phyloP scores from a whole-genome alignment of 108 stramenopile genomes.

The Conticribra guillardii region DNA sequence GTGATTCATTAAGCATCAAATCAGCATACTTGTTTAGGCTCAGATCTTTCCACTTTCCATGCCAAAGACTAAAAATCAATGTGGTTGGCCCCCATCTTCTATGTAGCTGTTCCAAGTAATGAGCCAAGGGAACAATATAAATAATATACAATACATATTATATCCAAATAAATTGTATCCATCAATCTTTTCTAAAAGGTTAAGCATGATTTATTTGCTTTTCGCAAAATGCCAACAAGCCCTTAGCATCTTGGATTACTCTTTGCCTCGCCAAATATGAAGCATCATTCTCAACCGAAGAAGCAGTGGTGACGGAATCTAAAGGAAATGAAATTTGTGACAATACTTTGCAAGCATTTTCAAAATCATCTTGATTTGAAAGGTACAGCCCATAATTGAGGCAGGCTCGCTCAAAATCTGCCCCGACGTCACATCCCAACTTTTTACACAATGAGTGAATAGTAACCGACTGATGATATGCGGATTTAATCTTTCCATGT shows the following conservation, averaged over 20 bases:
- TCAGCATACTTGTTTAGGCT: too few relatives aligned
- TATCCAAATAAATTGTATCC: too few relatives aligned
- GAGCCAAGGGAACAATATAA: too few relatives aligned
- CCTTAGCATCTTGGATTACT: constrained; percentile 24
- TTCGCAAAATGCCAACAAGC: constrained; percentile 34
- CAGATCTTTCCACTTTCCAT: too few relatives aligned
- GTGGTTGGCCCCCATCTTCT: too few relatives aligned
- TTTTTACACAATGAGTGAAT: constrained; percentile 22
- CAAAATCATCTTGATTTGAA: constrained; percentile 63
- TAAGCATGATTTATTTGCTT: constrained; percentile 25
- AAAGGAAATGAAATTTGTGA: too few relatives aligned
- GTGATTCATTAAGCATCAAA: too few relatives aligned
- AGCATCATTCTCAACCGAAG: not conserved
- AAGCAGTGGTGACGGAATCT: not conserved
- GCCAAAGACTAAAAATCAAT: too few relatives aligned
- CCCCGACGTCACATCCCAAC: constrained; percentile 50
- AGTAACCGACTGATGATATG: constrained; percentile 20
- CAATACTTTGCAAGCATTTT: constrained; percentile 46
- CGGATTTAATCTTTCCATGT: constrained; percentile 20
- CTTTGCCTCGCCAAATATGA: constrained; percentile 6
- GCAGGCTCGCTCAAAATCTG: constrained; percentile 44
- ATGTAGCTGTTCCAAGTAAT: too few relatives aligned
- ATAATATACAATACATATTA: too few relatives aligned
- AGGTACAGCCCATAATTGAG: constrained; percentile 68
- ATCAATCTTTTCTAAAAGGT: too few relatives aligned